These are phyloP conservation scores for Candida parachauliodes DNA, from an alignment of 805 yeast genomes.

Conservation along the genomic window DNA sequence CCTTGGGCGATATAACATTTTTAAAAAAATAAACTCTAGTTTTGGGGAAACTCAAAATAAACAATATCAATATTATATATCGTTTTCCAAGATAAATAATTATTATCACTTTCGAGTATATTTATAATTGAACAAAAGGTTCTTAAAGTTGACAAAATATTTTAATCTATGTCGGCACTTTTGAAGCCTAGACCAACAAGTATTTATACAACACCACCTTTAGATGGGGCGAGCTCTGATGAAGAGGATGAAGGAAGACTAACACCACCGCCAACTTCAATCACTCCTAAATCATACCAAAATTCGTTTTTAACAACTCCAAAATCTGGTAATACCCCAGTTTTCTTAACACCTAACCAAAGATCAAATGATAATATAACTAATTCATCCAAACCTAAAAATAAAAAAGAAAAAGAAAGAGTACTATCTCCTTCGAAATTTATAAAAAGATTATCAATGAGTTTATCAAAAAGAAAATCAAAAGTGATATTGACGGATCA, in stretches of 20 bases:
- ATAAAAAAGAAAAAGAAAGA: neutral
- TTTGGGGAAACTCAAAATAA: no score
- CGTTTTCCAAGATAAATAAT: no score
- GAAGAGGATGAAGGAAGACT: neutral
- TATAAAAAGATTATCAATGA: conserved; percentile 4
- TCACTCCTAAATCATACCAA: neutral
- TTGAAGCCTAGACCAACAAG: conserved; percentile 14
- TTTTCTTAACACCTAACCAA: neutral
- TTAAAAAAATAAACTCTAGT: no score
- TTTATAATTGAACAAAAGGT: no score
- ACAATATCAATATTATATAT: no score
- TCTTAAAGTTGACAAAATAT: no score
- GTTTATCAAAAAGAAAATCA: conserved; percentile 3
- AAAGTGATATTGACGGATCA: neutral
- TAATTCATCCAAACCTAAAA: neutral
- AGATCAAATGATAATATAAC: neutral
- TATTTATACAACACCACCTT: conserved; percentile 17
- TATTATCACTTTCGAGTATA: no score
- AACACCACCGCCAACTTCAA: conserved; percentile 2
- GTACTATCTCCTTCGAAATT: conserved; percentile 4
- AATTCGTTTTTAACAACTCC: neutral
- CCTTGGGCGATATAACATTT: no score
- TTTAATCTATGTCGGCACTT: neutral
- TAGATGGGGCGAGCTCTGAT: conserved; percentile 7
- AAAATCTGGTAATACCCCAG: neutral